These are phyloP conservation scores for Lachnellula hyalina DNA, from an alignment of 2,329 filamentous ascomycete genomes.

Conservation along the genomic window DNA sequence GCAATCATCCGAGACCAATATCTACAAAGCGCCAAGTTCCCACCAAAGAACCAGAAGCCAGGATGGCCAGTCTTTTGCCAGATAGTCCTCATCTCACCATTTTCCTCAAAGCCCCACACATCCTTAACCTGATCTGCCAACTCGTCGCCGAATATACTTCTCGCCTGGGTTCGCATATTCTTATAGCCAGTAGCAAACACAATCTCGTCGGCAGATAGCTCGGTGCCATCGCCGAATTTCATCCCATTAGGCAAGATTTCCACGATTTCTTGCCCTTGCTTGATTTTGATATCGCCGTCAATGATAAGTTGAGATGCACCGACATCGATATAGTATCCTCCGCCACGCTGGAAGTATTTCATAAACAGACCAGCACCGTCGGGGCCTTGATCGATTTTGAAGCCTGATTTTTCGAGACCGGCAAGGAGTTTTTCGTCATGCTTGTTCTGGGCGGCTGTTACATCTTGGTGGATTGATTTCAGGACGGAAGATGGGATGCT, in stretches of 20 bases:
- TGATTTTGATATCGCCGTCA: conserved; percentile 50
- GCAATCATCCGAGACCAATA: conserved; percentile 43
- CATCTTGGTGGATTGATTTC: conserved; percentile 51
- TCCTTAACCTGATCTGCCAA: conserved; percentile 44
- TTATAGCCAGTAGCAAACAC: conserved; percentile 46
- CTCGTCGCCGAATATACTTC: conserved; percentile 45
- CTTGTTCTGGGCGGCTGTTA: conserved; percentile 35
- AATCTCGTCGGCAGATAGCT: conserved; percentile 45
- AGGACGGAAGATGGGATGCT: conserved; percentile 53
- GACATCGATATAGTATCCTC: conserved; percentile 55
- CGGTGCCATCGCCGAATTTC: conserved; percentile 39
- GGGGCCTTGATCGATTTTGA: conserved; percentile 53
- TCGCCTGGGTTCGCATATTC: conserved; percentile 47
- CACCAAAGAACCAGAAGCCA: conserved; percentile 48
- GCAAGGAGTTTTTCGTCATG: conserved; percentile 37
- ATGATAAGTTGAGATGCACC: conserved; percentile 47
- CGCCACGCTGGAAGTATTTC: conserved; percentile 57
- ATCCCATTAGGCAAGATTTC: conserved; percentile 36
- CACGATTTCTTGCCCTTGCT: conserved; percentile 41
- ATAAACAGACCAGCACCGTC: conserved; percentile 48
- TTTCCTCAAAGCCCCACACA: conserved; percentile 45
- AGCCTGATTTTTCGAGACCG: conserved; percentile 50
- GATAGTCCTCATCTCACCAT: conserved; percentile 43
- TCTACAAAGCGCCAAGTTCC: conserved; percentile 44
- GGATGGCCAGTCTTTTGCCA: conserved; percentile 44